phyloP scores from a whole-genome alignment of 768 basidiomycete species.

The Pisolithus tinctorius region DNA sequence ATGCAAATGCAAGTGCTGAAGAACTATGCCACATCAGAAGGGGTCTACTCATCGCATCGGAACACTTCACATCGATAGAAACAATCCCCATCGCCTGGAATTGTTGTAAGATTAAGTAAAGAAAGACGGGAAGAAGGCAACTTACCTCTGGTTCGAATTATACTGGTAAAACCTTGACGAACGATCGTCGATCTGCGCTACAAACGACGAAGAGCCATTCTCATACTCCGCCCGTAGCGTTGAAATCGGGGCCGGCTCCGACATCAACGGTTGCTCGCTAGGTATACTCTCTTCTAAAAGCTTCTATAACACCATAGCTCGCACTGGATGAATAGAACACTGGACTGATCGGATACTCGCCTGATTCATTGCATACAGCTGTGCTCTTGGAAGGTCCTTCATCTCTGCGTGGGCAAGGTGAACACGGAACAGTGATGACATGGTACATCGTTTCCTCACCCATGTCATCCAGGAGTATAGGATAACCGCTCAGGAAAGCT shows the following conservation, averaged over 20 bases:
- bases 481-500: slow-evolving; percentile 22
- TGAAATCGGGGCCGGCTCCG: slow-evolving; percentile 44
- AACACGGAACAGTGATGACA: background rate
- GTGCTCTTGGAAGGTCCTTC: slow-evolving; percentile 22
- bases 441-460: slow-evolving; percentile 8
- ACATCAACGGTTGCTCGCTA: slow-evolving; percentile 46
- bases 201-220: slow-evolving; percentile 45
- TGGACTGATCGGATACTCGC: slow-evolving; percentile 13
- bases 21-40: slow-evolving; percentile 13
- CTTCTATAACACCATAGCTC: slow-evolving; percentile 20
- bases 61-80: slow-evolving; percentile 74
- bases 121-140: slow-evolving; percentile 13
- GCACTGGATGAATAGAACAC: background rate
- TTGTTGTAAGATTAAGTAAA: background rate
- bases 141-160: slow-evolving; percentile 67
- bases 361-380: slow-evolving; percentile 37
- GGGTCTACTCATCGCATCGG: background rate
- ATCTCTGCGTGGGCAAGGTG: slow-evolving; percentile 23
- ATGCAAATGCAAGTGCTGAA: slow-evolving; percentile 76
- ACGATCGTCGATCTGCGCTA: slow-evolving; percentile 68
- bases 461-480: slow-evolving; percentile 25
- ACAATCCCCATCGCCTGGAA: slow-evolving; percentile 78
- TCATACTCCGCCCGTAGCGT: slow-evolving; percentile 60
- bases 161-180: slow-evolving; percentile 51
- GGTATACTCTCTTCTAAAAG: slow-evolving; percentile 33